These are phyloP conservation scores for Glaciozyma martinii DNA, from an alignment of 768 basidiomycete genomes.

Conservation along the genomic window DNA sequence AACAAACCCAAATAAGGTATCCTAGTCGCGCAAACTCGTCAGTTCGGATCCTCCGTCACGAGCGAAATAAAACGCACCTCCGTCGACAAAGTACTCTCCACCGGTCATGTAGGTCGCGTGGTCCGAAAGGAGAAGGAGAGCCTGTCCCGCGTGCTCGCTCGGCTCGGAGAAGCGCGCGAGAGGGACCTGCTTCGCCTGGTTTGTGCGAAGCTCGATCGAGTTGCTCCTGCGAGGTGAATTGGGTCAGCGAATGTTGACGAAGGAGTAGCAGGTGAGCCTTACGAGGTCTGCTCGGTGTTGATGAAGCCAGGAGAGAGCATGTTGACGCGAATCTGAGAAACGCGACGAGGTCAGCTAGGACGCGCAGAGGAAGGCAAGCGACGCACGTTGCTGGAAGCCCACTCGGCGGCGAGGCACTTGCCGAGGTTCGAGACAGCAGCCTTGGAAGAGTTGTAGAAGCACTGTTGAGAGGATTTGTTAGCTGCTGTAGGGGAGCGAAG, in stretches of 20 bases:
- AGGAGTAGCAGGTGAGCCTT: slow-evolving; percentile 44
- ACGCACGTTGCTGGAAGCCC: slow-evolving; percentile 44
- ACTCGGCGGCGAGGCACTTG: slow-evolving; percentile 55
- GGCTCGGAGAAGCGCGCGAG: slow-evolving; percentile 55
- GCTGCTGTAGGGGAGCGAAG: background rate
- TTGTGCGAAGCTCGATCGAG: slow-evolving; percentile 32
- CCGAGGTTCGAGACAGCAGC: slow-evolving; percentile 57
- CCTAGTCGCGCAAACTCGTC: background rate
- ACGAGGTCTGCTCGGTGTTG: slow-evolving; percentile 52
- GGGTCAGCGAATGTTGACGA: background rate
- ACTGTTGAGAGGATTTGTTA: slow-evolving; percentile 14
- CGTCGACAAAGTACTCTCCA: too few relatives aligned
- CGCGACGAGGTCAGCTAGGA: background rate
- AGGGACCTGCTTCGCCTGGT: slow-evolving; percentile 41
- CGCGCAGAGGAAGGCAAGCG: background rate
- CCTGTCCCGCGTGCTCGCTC: slow-evolving; percentile 52
- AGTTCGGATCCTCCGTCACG: background rate
- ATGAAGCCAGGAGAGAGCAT: slow-evolving; percentile 57
- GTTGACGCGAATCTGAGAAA: slow-evolving; percentile 45
- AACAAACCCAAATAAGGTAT: too few relatives aligned
- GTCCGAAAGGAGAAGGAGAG: slow-evolving; percentile 50
- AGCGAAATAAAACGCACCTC: background rate
- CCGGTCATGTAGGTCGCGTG: slow-evolving; percentile 43
- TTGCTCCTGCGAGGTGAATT: slow-evolving; percentile 1
- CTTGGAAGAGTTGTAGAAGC: slow-evolving; percentile 59